These are phyloP conservation scores for Coemansia sp. DNA, from an alignment of 192 early-diverging fungal species.

Conservation along the genomic window DNA sequence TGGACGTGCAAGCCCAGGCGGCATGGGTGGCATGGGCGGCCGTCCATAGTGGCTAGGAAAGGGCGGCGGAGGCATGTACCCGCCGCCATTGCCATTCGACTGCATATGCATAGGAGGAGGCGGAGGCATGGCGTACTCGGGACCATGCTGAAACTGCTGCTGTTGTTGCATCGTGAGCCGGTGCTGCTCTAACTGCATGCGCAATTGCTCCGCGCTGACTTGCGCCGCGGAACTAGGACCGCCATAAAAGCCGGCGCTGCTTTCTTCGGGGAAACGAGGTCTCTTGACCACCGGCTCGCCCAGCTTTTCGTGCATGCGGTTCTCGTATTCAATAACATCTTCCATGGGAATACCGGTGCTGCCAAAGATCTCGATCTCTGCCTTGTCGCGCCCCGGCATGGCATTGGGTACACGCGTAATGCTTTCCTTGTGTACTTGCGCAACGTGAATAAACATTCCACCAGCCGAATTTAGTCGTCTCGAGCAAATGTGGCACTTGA, in stretches of 20 bases:
- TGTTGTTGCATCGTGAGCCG: constrained; percentile 48
- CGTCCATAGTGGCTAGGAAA: constrained; percentile 19
- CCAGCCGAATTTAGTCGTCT: constrained; percentile 86
- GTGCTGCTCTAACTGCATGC: constrained; percentile 53
- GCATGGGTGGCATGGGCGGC: constrained; percentile 26
- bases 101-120: constrained; percentile 11
- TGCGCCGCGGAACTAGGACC: constrained; percentile 20
- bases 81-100: constrained; percentile 18
- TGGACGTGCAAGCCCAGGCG: constrained; percentile 4
- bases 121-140: constrained; percentile 3
- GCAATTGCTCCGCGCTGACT: constrained; percentile 45
- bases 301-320: constrained; percentile 45
- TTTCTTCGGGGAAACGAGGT: constrained; percentile 35
- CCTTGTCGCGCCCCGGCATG: constrained; percentile 73
- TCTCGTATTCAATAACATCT: constrained; percentile 71
- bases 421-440: constrained; percentile 92
- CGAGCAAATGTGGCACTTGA: constrained; percentile 83
- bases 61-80: constrained; percentile 8
- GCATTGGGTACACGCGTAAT: constrained; percentile 78
- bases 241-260: constrained; percentile 46
- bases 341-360: constrained; percentile 87
- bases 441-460: constrained; percentile 86
- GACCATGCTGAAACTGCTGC: constrained; percentile 25
- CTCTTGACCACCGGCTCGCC: constrained; percentile 52
- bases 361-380: constrained; percentile 93